Conservation (phyloP, 2,329 filamentous ascomycete species). For the Colletotrichum lupini region DNA sequence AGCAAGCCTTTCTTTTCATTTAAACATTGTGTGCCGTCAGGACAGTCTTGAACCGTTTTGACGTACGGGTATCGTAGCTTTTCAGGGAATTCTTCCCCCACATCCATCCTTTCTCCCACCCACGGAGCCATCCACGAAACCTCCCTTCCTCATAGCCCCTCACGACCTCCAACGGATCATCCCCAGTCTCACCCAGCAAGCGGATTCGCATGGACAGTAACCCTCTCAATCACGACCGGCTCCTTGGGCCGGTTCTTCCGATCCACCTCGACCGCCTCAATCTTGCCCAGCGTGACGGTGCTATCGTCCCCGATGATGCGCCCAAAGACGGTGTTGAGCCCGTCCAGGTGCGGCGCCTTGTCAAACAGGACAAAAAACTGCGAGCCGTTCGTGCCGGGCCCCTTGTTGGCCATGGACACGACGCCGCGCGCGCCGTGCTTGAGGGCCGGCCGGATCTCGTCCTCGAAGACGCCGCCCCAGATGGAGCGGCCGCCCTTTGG, state of each 20-base stretch:
- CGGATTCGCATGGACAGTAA: slow-evolving; percentile 85
- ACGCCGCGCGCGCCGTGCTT: slow-evolving; percentile 76
- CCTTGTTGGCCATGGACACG: slow-evolving; percentile 84
- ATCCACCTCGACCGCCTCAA: slow-evolving; percentile 80
- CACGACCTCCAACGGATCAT: not conserved
- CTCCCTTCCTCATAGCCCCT: not conserved
- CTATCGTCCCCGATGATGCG: slow-evolving; percentile 75
- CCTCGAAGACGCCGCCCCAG: slow-evolving; percentile 79
- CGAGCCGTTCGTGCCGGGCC: slow-evolving; percentile 77
- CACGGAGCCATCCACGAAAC: not conserved
- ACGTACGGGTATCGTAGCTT: not conserved
- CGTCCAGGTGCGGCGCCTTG: slow-evolving; percentile 83
- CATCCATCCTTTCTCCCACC: not conserved
- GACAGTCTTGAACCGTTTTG: not conserved
- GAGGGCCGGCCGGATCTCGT: slow-evolving; percentile 80
- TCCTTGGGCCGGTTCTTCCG: slow-evolving; percentile 81
- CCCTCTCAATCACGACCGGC: slow-evolving; percentile 71
- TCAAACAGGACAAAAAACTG: slow-evolving; percentile 88
- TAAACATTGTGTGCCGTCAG: not conserved
- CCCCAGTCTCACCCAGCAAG: slow-evolving; percentile 65
- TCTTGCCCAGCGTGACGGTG: slow-evolving; percentile 72
- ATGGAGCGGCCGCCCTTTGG: slow-evolving; percentile 79
- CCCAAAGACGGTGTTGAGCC: slow-evolving; percentile 86
- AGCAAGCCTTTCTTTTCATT: not conserved
- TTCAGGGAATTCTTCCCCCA: not conserved